Conservation (phyloP, 2,329 filamentous ascomycete species). For the Aspergillus transmontanensis region DNA sequence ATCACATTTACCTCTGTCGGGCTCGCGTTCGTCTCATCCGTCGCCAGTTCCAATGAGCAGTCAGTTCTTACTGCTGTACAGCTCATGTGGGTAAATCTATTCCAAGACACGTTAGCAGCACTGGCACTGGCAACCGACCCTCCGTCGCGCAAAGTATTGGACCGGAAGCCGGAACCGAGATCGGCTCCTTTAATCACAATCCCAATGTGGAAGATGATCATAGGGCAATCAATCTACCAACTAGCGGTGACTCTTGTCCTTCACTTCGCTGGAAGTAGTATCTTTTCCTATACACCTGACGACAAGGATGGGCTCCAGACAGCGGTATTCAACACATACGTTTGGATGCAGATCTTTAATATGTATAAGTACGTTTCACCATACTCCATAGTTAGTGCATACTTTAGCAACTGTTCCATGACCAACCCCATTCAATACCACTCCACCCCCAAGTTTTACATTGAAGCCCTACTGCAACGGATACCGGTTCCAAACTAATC, state of each 20-base stretch:
- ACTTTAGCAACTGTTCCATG: not conserved
- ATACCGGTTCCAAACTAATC: not conserved
- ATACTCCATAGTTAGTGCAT: not conserved
- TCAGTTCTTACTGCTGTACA: slow-evolving; percentile 66
- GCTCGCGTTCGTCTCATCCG: slow-evolving; percentile 63
- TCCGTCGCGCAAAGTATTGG: slow-evolving; percentile 57
- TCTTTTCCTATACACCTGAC: slow-evolving; percentile 52
- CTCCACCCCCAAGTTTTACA: not conserved
- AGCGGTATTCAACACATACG: slow-evolving; percentile 70
- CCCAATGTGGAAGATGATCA: slow-evolving; percentile 47
- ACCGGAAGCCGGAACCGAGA: slow-evolving; percentile 50
- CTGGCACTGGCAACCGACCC: slow-evolving; percentile 64
- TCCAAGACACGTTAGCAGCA: slow-evolving; percentile 68
- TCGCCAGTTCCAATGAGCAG: slow-evolving; percentile 56
- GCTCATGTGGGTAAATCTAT: slow-evolving; percentile 67
- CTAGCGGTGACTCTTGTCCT: slow-evolving; percentile 39
- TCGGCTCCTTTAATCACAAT: slow-evolving; percentile 45
- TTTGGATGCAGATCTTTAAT: slow-evolving; percentile 75
- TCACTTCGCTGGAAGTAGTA: slow-evolving; percentile 60
- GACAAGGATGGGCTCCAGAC: slow-evolving; percentile 56
- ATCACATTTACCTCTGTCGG: slow-evolving; percentile 68
- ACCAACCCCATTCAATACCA: not conserved
- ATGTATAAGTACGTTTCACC: slow-evolving; percentile 55
- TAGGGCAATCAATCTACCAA: slow-evolving; percentile 43
- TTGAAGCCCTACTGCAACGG: not conserved